Evolutionary conservation across 495 filamentous ascomycete species (phyloP).

Genomic region (Penicillium riverlandense): DNA sequence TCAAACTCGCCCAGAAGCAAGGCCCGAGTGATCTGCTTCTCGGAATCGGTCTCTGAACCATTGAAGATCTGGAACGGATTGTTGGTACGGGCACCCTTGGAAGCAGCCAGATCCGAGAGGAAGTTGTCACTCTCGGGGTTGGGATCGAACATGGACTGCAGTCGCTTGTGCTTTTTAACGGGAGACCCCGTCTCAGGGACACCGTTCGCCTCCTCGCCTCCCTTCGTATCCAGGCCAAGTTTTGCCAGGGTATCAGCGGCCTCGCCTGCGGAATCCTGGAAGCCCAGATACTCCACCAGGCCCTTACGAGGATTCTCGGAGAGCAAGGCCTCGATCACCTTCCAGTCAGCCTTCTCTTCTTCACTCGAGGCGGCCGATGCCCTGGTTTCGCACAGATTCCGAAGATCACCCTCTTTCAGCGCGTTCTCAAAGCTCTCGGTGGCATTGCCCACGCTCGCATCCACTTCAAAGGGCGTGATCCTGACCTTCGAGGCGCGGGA

Average conservation of each 20-base stretch:
- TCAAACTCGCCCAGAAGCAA: constrained; percentile 88
- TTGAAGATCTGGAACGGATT: constrained; percentile 83
- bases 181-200: constrained; percentile 33
- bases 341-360: constrained; percentile 93
- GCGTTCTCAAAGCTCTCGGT: constrained; percentile 83
- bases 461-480: constrained; percentile 82
- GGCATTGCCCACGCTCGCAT: constrained; percentile 74
- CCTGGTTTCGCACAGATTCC: constrained; percentile 73
- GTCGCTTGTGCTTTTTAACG: constrained; percentile 50
- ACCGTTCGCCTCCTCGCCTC: constrained; percentile 41
- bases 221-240: constrained; percentile 35
- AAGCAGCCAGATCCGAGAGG: constrained; percentile 64
- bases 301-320: constrained; percentile 71
- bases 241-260: constrained; percentile 41
- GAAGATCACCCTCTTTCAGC: constrained; percentile 68
- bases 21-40: constrained; percentile 79
- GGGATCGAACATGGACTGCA: constrained; percentile 79
- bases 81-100: constrained; percentile 73
- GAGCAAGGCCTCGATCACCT: constrained; percentile 82
- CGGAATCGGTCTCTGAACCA: constrained; percentile 70
- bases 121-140: constrained; percentile 73
- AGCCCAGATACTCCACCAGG: constrained; percentile 82
- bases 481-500: constrained; percentile 68
- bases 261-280: constrained; percentile 53
- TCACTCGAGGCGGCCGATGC: constrained; percentile 66